Evolutionary conservation across 1,284 basidiomycete genomes (phyloP).

Genomic region (Vanrija pseudolonga): DNA sequence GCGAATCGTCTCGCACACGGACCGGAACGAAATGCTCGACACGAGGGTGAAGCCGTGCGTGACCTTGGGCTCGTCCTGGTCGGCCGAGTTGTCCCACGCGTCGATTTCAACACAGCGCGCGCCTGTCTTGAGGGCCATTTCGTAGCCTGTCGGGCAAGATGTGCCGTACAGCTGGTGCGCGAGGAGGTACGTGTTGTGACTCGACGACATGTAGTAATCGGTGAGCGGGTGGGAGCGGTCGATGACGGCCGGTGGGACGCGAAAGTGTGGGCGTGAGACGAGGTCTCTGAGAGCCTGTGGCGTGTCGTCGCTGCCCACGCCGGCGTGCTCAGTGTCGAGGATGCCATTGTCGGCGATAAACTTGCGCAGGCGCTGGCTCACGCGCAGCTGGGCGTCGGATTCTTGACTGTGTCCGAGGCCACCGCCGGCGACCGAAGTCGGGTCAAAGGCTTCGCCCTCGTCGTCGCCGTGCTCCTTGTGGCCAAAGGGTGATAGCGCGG

Average conservation of each 20-base stretch:
- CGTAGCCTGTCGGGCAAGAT: slow-evolving; percentile 10
- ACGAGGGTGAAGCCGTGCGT: slow-evolving; percentile 20
- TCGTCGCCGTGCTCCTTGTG: slow-evolving; percentile 9
- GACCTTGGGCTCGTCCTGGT: slow-evolving; percentile 16
- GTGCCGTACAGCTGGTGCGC: slow-evolving; percentile 42
- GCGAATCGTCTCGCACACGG: slow-evolving; percentile 17
- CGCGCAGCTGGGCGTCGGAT: slow-evolving; percentile 5
- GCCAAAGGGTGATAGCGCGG: no score
- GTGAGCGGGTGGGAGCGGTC: slow-evolving; percentile 60
- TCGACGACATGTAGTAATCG: slow-evolving; percentile 89
- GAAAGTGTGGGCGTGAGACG: slow-evolving; percentile 7
- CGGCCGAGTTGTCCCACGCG: slow-evolving; percentile 14
- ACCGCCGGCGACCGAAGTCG: slow-evolving; percentile 8
- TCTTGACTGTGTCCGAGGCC: not conserved
- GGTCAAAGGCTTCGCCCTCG: slow-evolving; percentile 1
- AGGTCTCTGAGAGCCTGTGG: slow-evolving; percentile 3
- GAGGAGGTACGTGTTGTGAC: slow-evolving; percentile 96
- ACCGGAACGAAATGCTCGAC: slow-evolving; percentile 13
- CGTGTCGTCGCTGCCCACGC: not conserved
- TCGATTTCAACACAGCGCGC: slow-evolving; percentile 20
- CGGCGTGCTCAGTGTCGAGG: slow-evolving; percentile 2
- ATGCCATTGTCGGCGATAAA: slow-evolving; percentile 11
- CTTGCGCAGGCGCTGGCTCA: slow-evolving; percentile 6
- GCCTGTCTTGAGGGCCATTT: slow-evolving; percentile 5
- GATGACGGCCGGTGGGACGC: slow-evolving; percentile 4